These are phyloP conservation scores for Tricholoma furcatifolium DNA, from an alignment of 768 basidiomycete species.

Conservation along the genomic window DNA sequence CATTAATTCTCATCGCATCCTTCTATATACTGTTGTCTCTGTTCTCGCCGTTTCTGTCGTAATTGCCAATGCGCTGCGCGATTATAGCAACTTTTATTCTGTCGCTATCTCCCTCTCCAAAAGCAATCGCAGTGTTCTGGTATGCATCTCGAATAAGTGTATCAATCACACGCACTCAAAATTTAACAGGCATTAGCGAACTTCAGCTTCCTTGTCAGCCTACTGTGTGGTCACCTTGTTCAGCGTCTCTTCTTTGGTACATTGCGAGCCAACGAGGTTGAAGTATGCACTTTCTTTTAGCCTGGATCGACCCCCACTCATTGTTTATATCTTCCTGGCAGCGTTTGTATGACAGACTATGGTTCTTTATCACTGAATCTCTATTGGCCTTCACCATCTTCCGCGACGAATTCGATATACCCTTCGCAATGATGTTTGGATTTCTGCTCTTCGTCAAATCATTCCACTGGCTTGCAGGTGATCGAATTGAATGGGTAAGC, in stretches of 20 bases:
- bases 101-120: constrained; percentile 90
- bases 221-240: constrained; percentile 73
- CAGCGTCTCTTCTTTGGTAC: constrained; percentile 92
- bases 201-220: constrained; percentile 76
- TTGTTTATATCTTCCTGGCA: constrained; percentile 27
- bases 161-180: constrained; percentile 7
- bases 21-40: constrained; percentile 70
- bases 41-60: constrained; percentile 68
- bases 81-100: constrained; percentile 90
- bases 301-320: not conserved
- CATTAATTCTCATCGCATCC: constrained; percentile 60
- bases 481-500: constrained; percentile 92
- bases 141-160: constrained; percentile 33
- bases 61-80: constrained; percentile 76
- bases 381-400: constrained; percentile 97
- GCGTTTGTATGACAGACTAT: constrained; percentile 93
- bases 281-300: constrained; percentile 51
- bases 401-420: constrained; percentile 90
- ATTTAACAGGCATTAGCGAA: constrained; percentile 79
- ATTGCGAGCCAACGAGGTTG: constrained; percentile 84
- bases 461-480: constrained; percentile 96
- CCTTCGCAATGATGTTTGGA: constrained; percentile 93
- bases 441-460: constrained; percentile 92
- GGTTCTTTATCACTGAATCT: constrained; percentile 98
- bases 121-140: constrained; percentile 91